Base-by-base conservation (phyloP, 2,329 filamentous ascomycete species). In the Fusarium sp. region DNA sequence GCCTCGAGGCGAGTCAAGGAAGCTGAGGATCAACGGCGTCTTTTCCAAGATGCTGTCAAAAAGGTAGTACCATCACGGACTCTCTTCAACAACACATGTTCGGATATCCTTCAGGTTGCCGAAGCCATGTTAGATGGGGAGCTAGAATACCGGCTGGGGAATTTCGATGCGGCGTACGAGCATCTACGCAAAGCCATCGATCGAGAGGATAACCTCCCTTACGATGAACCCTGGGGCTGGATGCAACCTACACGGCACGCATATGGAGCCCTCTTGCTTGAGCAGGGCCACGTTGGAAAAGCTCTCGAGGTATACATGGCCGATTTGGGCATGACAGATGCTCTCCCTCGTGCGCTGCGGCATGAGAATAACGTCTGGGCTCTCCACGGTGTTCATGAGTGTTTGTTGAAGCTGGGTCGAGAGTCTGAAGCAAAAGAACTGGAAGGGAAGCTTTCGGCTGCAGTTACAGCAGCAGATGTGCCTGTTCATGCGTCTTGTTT, bases 161-260 rank as follows among this genome's bases (percentile, higher is more conserved):
- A 92, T 60, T 87, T 88, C 63, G 86, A 90, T 0, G 57, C 79
- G 0, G 93, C 92, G 0, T 94, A 93, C 77, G 77, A 82, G 4
- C 85, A 89, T 61, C 83, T 95, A 4, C 86, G 87, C 2, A 84
- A 83, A 12, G 87, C 92, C 0, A 89, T 93, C 25, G 78, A 82
- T 1, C 85, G 89, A 3, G 91, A 94, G 71, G 92, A 93, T 75
- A 81, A 80, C 0, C 85, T 95, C 32, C 90, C 90, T 0, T 95
- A 93, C 70, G 91, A 92, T 58, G 93, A 95, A 79, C 93, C 93
- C 0, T 94, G 92, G 92, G 91, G 91, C 0, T 95, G 93, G 92
- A 94, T 95, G 92, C 91, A 93, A 78, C 93, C 93, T 0, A 89
- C 90, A 0, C 85, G 92, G 4, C 93, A 95, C 80, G 92, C 92